Conservation (phyloP, 176 grass and related monocot species). For the Otatea glauca region DNA sequence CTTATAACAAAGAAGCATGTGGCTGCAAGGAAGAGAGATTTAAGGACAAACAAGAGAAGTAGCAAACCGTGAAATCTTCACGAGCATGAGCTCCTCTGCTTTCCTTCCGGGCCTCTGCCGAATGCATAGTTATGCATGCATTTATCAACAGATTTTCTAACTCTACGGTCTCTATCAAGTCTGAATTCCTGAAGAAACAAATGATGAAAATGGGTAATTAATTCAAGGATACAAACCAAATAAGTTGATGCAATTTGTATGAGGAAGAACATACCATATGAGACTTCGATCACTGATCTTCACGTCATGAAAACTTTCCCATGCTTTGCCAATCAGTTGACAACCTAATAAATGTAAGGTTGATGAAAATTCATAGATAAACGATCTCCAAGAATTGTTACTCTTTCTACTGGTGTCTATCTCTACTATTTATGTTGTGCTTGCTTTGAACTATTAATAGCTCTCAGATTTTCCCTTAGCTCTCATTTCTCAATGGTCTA, state of each 20-base stretch:
- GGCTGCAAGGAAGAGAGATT: neutral
- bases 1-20: slow-evolving; percentile 13
- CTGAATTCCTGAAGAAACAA: slow-evolving; percentile 70
- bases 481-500: neutral
- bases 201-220: slow-evolving; percentile 19
- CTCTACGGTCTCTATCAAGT: slow-evolving; percentile 85
- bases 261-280: slow-evolving; percentile 67
- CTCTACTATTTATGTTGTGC: neutral
- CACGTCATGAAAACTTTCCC: slow-evolving; percentile 68
- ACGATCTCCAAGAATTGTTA: neutral
- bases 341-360: slow-evolving; percentile 50
- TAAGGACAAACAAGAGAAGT: neutral
- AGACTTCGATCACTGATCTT: slow-evolving; percentile 75
- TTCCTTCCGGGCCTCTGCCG: slow-evolving; percentile 88
- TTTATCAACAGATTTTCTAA: slow-evolving; percentile 92
- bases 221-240: slow-evolving; percentile 34
- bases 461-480: slow-evolving; percentile 9
- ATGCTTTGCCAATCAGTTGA: slow-evolving; percentile 72
- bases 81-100: slow-evolving; percentile 91
- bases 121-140: slow-evolving; percentile 88
- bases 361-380: slow-evolving; percentile 7
- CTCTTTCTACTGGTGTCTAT: neutral
- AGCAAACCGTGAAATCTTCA: slow-evolving; percentile 80
- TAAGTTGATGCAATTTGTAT: neutral
- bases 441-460: neutral